A percentile compares a stretch with the other conserved stretches of the same genome.
These are phyloP conservation scores for Glonium stellatum DNA, from an alignment of 495 filamentous ascomycete genomes.

Conservation along the genomic window DNA sequence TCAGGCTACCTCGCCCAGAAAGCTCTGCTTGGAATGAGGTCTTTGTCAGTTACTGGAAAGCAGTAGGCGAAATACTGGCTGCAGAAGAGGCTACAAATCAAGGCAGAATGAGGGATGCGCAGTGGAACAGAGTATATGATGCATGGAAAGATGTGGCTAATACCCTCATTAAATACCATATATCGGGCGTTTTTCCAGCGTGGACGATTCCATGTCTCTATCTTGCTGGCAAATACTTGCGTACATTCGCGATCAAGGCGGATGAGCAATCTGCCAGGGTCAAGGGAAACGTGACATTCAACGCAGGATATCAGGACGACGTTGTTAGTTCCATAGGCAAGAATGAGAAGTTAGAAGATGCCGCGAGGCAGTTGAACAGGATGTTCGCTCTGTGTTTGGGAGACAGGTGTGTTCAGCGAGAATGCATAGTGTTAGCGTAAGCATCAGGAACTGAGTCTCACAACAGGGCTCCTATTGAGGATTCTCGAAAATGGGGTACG, in stretches of 20 bases:
- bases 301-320: conserved; percentile 63
- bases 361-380: conserved; percentile 75
- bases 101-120: conserved; percentile 37
- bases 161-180: conserved; percentile 59
- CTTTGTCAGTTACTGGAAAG: conserved; percentile 76
- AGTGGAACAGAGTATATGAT: conserved; percentile 71
- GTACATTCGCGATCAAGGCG: conserved; percentile 81
- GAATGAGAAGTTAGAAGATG: conserved; percentile 79
- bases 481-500: conserved; percentile 93
- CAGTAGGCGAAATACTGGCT: conserved; percentile 49
- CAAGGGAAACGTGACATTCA: conserved; percentile 40
- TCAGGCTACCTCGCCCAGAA: conserved; percentile 55
- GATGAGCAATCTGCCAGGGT: conserved; percentile 54
- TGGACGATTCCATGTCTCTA: conserved; percentile 92
- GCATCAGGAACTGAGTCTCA: not conserved
- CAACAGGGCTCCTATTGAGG: conserved; percentile 56
- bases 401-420: conserved; percentile 60
- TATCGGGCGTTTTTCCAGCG: conserved; percentile 58
- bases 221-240: conserved; percentile 69
- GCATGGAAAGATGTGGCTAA: conserved; percentile 75
- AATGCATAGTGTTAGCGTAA: conserved; percentile 5
- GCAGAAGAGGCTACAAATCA: conserved; percentile 35
- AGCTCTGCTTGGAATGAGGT: conserved; percentile 73
- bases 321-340: conserved; percentile 62
- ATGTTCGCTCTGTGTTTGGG: conserved; percentile 82